Evolutionary conservation across 208 protist species (phyloP), one percentile per base, ranked within the genome.

Genomic region (Vickermania ingenoplastis): DNA sequence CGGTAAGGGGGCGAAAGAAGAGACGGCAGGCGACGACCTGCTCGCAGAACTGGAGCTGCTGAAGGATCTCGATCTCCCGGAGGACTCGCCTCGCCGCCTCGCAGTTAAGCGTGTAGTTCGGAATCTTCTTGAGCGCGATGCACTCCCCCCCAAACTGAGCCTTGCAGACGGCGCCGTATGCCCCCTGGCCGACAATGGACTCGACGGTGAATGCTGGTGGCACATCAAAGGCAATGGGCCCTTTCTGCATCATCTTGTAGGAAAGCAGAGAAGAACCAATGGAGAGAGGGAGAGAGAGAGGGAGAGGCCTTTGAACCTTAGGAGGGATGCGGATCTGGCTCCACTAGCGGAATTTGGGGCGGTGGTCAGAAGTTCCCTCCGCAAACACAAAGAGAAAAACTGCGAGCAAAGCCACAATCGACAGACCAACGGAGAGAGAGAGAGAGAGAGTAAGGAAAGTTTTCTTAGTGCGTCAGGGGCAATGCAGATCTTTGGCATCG

Each of bases 111-210:
- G 78, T 72, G 67, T 91, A 92, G 69, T 92, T 80, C 26, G 87
- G 86, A 36, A 96, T 92, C 65, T 94, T 96, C 68, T 96, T 96
- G 7, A 96, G 74, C 3, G 90, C 90, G 52, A 94, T 73, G 50
- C 75, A 72, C 31, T 95, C 88, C 13, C 57, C 70, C 31, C 79
- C 71, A 57, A 87, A 92, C n/a, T 69, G 49, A 0, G 93, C 93
- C 63, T 89, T 90, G 73, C 84, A 96, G 14, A 97, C 92, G n/a
- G 84, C 89, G 21, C 93, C 93, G 71, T 96, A 97, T 4, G 93
- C 85, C 21, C 93, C 93, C 57, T 97, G 86, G 24, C 91, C 91
- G 61, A 95, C 85, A 51, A 95, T 92, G n/a, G 82, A 89, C 67
- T 91, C 82, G 28, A 93, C 87, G 60, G 77, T 65, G 64, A 95